Percentiles rank a stretch among this genome's conserved stretches.
Conservation (phyloP, 768 basidiomycete species). For the Lactarius quietus region DNA sequence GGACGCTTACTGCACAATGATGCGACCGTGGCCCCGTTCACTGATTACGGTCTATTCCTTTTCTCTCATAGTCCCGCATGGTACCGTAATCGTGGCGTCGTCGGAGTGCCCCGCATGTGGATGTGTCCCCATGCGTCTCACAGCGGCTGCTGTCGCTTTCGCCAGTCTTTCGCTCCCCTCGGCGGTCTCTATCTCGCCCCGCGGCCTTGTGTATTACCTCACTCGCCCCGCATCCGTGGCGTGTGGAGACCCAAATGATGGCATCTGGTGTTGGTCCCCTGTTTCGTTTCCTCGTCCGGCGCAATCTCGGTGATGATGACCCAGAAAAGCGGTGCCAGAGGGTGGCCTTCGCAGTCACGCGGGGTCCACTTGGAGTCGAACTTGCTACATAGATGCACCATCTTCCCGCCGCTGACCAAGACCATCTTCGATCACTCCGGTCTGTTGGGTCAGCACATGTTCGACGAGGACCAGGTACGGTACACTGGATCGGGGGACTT, state of each 20-base stretch:
- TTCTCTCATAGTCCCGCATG: not conserved
- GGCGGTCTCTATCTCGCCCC: not conserved
- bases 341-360: not conserved
- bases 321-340: not conserved
- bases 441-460: slow-evolving; percentile 8
- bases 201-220: not conserved
- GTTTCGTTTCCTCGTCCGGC: not conserved
- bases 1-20: not conserved
- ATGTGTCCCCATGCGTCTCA: not conserved
- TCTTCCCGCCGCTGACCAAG: slow-evolving; percentile 5
- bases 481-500: too few species aligned
- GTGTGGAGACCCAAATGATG: not conserved
- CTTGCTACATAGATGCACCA: not conserved
- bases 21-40: slow-evolving; percentile 1
- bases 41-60: not conserved
- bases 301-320: not conserved
- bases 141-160: not conserved
- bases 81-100: slow-evolving; percentile 4
- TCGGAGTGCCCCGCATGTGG: not conserved
- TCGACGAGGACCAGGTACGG: not conserved
- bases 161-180: not conserved
- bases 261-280: not conserved
- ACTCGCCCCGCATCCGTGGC: not conserved
- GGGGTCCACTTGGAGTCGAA: not conserved
- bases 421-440: slow-evolving; percentile 2